Base-by-base conservation (phyloP, 768 basidiomycete genomes). In the Lentinula edodes region DNA sequence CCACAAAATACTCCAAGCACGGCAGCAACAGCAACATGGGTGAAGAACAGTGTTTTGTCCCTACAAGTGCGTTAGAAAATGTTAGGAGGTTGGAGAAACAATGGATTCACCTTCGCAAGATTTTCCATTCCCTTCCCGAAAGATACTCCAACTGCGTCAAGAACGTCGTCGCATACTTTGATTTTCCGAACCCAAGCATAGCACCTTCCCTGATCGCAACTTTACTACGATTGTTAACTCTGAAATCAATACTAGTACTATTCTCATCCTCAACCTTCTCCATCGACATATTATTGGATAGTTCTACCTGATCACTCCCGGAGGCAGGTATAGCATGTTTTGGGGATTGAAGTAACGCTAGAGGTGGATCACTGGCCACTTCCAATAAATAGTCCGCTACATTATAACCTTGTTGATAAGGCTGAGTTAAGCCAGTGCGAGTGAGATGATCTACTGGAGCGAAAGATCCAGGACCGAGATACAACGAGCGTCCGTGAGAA, bases 361-460 rank as follows among this genome's bases (percentile, higher is more conserved):
- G 74, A 13, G 84, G 82, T 0, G 85, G 80, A 53, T 85, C 84
- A 66, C 85, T 88, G 1, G 94, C 94, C 56, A 98, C 81, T 65
- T 97, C 95, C 20, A 98, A 79, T 10, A 97, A 81, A 68, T 95
- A 91, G 70, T 98, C 95, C 0, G 95, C 94, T 16, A 95, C 83
- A 67, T 97, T 97, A 75, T 95, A 95, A 0, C 92, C 93, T 53
- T 85, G 79, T 7, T 83, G 88, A 67, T 87, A 93, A 9, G 81
- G 74, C 6, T 74, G 76, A 3, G 81, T 74, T 3, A 73, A 69
- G 1, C 67, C 72, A 3, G 73, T 64, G 5, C 81, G 80, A 23
- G 75, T 71, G 68, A 95, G 91, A 70, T 90, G 80, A 10, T 83
- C 81, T 0, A 81, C 83, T 0, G 94, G 92, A 0, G 81, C 79